A percentile compares a stretch with the other conserved stretches of the same genome.
Evolutionary conservation across 441 rosid genomes (phyloP).

Genomic region (Populus trichocarpa): DNA sequence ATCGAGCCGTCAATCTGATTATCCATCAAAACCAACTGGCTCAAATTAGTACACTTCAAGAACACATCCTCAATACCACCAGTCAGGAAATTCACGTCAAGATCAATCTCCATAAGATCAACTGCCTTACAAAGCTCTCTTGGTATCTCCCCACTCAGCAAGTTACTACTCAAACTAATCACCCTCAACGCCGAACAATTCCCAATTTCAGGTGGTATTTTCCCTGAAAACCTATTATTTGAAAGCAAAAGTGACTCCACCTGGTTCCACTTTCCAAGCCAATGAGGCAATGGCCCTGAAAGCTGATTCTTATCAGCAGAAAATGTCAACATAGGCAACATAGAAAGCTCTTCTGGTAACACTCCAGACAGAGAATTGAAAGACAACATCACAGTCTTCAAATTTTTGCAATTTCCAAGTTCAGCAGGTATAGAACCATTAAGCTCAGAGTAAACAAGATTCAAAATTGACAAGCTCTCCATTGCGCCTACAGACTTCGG

Average conservation of each 20-base stretch:
- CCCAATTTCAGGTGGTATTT: slow-evolving; percentile 57
- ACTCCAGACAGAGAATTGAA: slow-evolving; percentile 71
- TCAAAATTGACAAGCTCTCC: slow-evolving; percentile 46
- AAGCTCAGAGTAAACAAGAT: slow-evolving; percentile 56
- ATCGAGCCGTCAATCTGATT: slow-evolving; percentile 60
- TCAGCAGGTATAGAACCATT: slow-evolving; percentile 70
- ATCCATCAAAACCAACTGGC: slow-evolving; percentile 51
- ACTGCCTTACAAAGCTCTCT: slow-evolving; percentile 59
- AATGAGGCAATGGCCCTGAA: slow-evolving; percentile 67
- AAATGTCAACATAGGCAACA: slow-evolving; percentile 60
- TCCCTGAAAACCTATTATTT: slow-evolving; percentile 52
- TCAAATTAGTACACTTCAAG: slow-evolving; percentile 52
- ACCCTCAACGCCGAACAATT: slow-evolving; percentile 56
- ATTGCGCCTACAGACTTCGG: slow-evolving; percentile 63
- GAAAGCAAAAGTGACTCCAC: slow-evolving; percentile 65
- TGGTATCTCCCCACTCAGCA: slow-evolving; percentile 63
- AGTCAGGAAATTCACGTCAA: slow-evolving; percentile 50
- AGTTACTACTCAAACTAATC: slow-evolving; percentile 56
- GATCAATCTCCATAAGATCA: slow-evolving; percentile 55
- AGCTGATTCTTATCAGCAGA: slow-evolving; percentile 75
- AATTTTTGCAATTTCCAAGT: slow-evolving; percentile 62
- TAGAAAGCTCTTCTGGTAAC: slow-evolving; percentile 61
- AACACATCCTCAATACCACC: slow-evolving; percentile 68
- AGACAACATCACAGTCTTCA: slow-evolving; percentile 62
- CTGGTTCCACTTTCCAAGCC: slow-evolving; percentile 70